Conservation (phyloP, 805 yeast species). For the Hanseniaspora vineae region DNA sequence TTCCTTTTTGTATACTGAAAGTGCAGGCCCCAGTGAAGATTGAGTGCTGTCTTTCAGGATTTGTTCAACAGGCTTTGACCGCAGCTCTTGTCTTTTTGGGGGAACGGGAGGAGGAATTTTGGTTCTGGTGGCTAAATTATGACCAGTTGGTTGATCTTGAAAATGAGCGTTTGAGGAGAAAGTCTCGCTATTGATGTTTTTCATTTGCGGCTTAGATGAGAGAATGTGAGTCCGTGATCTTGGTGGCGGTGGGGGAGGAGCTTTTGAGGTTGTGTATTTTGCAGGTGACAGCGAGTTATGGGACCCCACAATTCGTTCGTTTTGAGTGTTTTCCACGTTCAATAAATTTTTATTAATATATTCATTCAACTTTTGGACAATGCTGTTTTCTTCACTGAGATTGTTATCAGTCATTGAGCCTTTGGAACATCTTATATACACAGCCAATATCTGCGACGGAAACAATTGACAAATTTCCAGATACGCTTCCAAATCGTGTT, state of each 20-base stretch:
- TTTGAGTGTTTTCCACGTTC: neutral
- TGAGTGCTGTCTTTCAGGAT: too few species aligned
- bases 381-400: conserved; percentile 18
- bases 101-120: neutral
- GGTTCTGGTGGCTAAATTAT: neutral
- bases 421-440: conserved; percentile 68
- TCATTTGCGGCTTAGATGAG: too few species aligned
- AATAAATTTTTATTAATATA: conserved; percentile 16
- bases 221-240: conserved; percentile 4
- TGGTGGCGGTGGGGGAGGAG: conserved; percentile 13
- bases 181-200: too few species aligned
- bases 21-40: neutral
- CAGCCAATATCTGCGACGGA: conserved; percentile 57
- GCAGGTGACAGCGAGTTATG: conserved; percentile 25
- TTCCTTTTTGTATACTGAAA: neutral
- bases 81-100: neutral
- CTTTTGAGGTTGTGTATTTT: conserved; percentile 9
- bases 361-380: conserved; percentile 19
- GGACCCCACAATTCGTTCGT: neutral
- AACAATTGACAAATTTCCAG: conserved; percentile 46
- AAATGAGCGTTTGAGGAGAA: neutral
- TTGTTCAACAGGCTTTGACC: too few species aligned
- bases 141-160: neutral
- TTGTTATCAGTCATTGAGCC: conserved; percentile 50
- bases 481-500: conserved; percentile 88